These are phyloP conservation scores for Mariannaea elegans DNA, from an alignment of 2,329 filamentous ascomycete species.

Conservation along the genomic window DNA sequence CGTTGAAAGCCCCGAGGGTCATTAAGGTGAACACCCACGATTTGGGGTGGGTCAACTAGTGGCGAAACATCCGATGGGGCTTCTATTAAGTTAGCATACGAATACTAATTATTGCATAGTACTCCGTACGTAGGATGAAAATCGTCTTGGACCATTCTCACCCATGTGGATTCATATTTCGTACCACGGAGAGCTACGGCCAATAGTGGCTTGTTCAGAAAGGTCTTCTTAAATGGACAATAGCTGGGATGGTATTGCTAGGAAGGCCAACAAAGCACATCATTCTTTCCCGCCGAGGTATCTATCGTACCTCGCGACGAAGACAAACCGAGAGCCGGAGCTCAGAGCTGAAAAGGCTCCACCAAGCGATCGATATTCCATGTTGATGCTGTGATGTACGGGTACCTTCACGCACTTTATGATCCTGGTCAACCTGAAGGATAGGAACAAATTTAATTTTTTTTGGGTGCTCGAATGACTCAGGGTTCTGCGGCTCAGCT, in stretches of 20 bases:
- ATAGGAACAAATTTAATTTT: not conserved
- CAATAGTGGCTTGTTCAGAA: no score
- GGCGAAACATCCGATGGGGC: conserved; percentile 13
- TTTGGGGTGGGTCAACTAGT: conserved; percentile 7
- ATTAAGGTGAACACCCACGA: conserved; percentile 11
- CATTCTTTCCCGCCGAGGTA: not conserved
- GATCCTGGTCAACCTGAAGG: conserved; percentile 16
- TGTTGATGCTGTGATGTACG: no score
- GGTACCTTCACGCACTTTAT: conserved; percentile 1
- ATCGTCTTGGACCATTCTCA: not conserved
- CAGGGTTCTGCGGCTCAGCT: conserved; percentile 2
- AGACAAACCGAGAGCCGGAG: no score
- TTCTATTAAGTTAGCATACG: not conserved
- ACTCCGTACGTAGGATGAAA: no score
- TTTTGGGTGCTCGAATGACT: not conserved
- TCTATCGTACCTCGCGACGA: no score
- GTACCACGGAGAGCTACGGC: not conserved
- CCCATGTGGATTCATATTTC: not conserved
- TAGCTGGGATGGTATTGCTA: no score
- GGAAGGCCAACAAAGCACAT: not conserved
- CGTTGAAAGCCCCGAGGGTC: not conserved
- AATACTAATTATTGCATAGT: no score
- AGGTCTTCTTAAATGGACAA: no score
- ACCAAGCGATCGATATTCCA: no score
- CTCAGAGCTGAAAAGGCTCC: no score